Evolutionary conservation across 2,329 filamentous ascomycete genomes (phyloP).

Genomic region (Arthroderma uncinatum): DNA sequence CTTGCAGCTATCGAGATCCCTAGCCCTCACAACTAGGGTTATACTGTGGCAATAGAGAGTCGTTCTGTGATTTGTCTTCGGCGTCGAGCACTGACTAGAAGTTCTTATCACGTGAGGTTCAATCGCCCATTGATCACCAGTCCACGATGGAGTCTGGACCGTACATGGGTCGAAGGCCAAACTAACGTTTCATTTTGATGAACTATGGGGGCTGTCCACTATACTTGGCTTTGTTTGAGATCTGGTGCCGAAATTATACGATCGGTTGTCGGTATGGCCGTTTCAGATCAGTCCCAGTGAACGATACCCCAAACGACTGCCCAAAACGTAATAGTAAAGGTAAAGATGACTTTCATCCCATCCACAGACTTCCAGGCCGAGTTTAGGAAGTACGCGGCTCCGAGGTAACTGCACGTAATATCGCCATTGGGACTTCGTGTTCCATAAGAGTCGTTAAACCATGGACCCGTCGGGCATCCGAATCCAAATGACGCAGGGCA

Average conservation of each 20-base stretch:
- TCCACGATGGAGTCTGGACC: neutral
- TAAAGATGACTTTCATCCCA: neutral
- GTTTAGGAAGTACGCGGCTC: slow-evolving; percentile 44
- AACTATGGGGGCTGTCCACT: neutral
- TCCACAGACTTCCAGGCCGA: slow-evolving; percentile 20
- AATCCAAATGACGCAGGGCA: slow-evolving; percentile 72
- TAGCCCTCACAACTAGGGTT: neutral
- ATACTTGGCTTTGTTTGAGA: neutral
- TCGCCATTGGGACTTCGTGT: slow-evolving; percentile 26
- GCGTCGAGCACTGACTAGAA: neutral
- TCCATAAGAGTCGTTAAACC: slow-evolving; percentile 44
- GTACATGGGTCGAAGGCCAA: neutral
- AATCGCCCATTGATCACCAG: neutral
- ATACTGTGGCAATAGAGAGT: neutral
- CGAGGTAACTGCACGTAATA: slow-evolving; percentile 52
- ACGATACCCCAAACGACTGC: slow-evolving; percentile 13
- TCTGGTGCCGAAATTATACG: neutral
- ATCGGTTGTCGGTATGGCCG: neutral
- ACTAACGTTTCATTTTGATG: neutral
- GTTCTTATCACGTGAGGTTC: neutral
- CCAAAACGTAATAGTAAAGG: slow-evolving; percentile 11
- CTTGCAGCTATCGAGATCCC: neutral
- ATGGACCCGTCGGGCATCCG: slow-evolving; percentile 52
- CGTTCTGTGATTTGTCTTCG: neutral
- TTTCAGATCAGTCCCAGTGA: neutral